Base-by-base conservation (phyloP, 768 basidiomycete species). In the Tulasnella sp. region DNA sequence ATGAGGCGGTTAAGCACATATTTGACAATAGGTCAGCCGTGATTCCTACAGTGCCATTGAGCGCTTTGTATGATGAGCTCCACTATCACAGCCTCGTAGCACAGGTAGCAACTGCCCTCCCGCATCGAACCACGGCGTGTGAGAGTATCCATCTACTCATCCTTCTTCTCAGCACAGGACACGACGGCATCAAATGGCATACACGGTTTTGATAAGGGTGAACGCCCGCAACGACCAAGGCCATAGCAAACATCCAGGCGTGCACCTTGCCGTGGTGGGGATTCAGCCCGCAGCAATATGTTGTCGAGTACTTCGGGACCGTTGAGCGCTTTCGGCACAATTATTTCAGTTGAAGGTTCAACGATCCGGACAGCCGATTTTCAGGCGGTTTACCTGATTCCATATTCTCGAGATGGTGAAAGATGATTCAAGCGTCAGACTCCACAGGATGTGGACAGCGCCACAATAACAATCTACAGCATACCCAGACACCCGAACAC, bases 81-180 rank as follows among this genome's bases (percentile, higher is more conserved):
- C 44, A n/a, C 24, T 7, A 34, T n/a, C 29, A 24, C 19, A 34
- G 25, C 9, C 53, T 41, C 21, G 8, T 60, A 1, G 19, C 59
- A 17, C 11, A 44, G 31, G 59, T 38, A 19, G 53, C 54, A 1
- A 44, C 59, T 15, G 59, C 59, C 7, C 44, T 49, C 49, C 29
- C 49, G 9, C 57, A 50, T 24, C 22, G 57, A 11, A 12, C 38
- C n/a, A 31, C 15, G 34, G 15, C 7, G 34, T 38, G 7, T 15
- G 5, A 5, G 15, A 7, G 15, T 38, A 7, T 38, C 34, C 15
- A 38, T 38, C n/a, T 7, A 7, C 27, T 29, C 7, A n/a, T 11
- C n/a, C 11, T 48, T 29, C 46, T 48, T 48, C n/a, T 29, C 46
- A 29, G 11, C n/a, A 22, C 46, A 29, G 27, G n/a, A 29, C n/a